Percentiles rank a stretch among this genome's conserved stretches.
Conservation (phyloP, 1,284 basidiomycete species). For the Amylostereum areolatum region DNA sequence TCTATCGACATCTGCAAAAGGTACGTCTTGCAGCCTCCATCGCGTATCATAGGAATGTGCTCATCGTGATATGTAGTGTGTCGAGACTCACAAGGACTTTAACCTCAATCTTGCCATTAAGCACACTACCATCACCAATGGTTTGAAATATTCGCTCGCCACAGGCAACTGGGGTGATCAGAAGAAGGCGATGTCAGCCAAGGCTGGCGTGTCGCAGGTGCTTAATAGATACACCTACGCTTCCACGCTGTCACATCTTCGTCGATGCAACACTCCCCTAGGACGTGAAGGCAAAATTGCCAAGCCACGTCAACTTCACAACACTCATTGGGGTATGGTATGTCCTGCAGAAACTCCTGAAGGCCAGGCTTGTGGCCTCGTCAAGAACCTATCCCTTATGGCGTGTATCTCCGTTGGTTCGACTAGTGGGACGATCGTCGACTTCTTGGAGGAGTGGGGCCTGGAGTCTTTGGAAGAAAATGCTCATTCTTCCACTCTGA, state of each 20-base stretch:
- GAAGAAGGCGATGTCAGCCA: constrained; percentile 96
- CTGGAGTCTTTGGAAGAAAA: constrained; percentile 90
- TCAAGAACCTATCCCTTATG: constrained; percentile 99
- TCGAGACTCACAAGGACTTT: constrained; percentile 96
- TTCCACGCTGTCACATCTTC: constrained; percentile 95
- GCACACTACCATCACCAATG: constrained; percentile 96
- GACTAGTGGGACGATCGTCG: constrained; percentile 92
- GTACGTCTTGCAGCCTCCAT: constrained; percentile 32
- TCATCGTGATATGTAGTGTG: constrained; percentile 58
- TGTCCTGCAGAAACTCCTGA: constrained; percentile 99
- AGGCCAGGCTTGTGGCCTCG: constrained; percentile 98
- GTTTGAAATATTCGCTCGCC: constrained; percentile 95
- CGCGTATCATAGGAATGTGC: background rate
- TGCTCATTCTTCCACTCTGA: constrained; percentile 73
- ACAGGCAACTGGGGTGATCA: constrained; percentile 99
- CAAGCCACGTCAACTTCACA: constrained; percentile 98
- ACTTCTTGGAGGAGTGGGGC: constrained; percentile 99
- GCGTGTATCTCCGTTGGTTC: constrained; percentile 97
- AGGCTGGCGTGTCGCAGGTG: constrained; percentile 98
- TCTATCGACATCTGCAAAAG: constrained; percentile 96
- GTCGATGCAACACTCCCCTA: constrained; percentile 96
- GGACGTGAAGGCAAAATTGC: constrained; percentile 99
- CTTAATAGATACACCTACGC: constrained; percentile 98
- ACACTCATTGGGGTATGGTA: constrained; percentile 99
- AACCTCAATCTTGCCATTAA: constrained; percentile 91